Percentiles rank a stretch among this genome's conserved stretches.
Evolutionary conservation across 2,329 filamentous ascomycete genomes (phyloP).

Genomic region (Penicillium sclerotiorum): DNA sequence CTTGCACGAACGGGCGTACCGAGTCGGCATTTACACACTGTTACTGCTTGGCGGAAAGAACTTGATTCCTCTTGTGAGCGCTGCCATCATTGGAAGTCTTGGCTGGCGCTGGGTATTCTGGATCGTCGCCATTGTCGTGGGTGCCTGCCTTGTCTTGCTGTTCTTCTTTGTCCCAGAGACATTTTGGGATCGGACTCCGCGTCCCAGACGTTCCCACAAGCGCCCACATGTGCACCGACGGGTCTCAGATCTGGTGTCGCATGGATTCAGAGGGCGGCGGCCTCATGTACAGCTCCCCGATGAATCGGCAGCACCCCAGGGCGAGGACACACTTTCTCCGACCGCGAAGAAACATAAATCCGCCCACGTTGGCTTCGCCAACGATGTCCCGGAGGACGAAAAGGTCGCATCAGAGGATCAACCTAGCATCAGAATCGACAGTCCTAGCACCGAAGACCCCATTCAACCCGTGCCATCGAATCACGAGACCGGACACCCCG

Average conservation of each 20-base stretch:
- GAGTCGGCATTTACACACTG: constrained; percentile 90
- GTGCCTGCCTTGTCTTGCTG: constrained; percentile 68
- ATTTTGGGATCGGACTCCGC: constrained; percentile 87
- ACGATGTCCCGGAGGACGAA: constrained; percentile 29
- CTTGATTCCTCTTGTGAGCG: constrained; percentile 81
- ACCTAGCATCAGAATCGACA: neutral
- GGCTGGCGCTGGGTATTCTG: constrained; percentile 93
- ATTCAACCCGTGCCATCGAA: constrained; percentile 3
- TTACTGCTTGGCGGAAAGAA: constrained; percentile 91
- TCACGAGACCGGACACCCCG: constrained; percentile 16
- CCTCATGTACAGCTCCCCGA: constrained; percentile 24
- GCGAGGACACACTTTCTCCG: constrained; percentile 3
- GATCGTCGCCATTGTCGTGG: constrained; percentile 81
- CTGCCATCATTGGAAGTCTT: constrained; percentile 74
- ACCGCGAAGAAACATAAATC: constrained; percentile 36
- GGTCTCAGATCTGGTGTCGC: constrained; percentile 40
- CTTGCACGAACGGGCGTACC: constrained; percentile 88
- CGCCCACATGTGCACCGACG: constrained; percentile 38
- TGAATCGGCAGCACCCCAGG: constrained; percentile 14
- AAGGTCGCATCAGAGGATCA: constrained; percentile 14
- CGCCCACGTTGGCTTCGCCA: constrained; percentile 62
- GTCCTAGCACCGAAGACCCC: constrained; percentile 1
- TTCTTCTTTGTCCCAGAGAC: constrained; percentile 94
- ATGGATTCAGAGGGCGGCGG: constrained; percentile 39
- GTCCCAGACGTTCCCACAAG: constrained; percentile 46